Evolutionary conservation across 2,329 filamentous ascomycete species (phyloP).

Genomic region (Stachybotrys chartarum): DNA sequence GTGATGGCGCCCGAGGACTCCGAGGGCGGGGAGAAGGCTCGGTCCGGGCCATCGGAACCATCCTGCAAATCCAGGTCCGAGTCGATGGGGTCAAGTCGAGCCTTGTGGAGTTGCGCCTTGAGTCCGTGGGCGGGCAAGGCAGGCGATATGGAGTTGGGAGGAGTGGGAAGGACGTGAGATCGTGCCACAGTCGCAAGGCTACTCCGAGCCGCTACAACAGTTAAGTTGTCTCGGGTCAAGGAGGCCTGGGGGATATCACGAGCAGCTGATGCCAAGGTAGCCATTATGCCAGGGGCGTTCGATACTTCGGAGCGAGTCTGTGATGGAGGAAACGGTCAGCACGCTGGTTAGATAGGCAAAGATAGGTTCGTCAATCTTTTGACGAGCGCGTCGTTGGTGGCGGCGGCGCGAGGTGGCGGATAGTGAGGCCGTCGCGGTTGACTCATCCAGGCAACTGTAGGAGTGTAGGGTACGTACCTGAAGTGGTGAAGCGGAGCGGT

Average conservation of each 20-base stretch:
- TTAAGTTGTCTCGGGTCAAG: slow-evolving; percentile 61
- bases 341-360: not conserved
- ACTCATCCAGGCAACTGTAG: slow-evolving; percentile 10
- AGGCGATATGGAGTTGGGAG: slow-evolving; percentile 92
- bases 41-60: slow-evolving; percentile 22
- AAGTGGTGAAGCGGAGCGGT: slow-evolving; percentile 16
- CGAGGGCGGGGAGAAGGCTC: slow-evolving; percentile 40
- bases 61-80: slow-evolving; percentile 85
- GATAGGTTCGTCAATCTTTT: not conserved
- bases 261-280: slow-evolving; percentile 59
- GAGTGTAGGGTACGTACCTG: slow-evolving; percentile 22
- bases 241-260: slow-evolving; percentile 59
- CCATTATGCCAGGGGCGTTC: slow-evolving; percentile 41
- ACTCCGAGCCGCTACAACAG: slow-evolving; percentile 63
- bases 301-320: slow-evolving; percentile 41
- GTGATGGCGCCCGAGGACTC: slow-evolving; percentile 82
- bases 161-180: slow-evolving; percentile 69
- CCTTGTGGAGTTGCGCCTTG: slow-evolving; percentile 58
- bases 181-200: slow-evolving; percentile 53
- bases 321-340: not conserved
- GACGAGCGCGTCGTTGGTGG: not conserved
- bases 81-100: slow-evolving; percentile 60
- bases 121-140: slow-evolving; percentile 75
- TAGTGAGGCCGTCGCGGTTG: slow-evolving; percentile 6
- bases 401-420: not conserved